These are phyloP conservation scores for carrot (Daucus carota) DNA, from an alignment of 129 eudicot genomes.

Conservation along the genomic window DNA sequence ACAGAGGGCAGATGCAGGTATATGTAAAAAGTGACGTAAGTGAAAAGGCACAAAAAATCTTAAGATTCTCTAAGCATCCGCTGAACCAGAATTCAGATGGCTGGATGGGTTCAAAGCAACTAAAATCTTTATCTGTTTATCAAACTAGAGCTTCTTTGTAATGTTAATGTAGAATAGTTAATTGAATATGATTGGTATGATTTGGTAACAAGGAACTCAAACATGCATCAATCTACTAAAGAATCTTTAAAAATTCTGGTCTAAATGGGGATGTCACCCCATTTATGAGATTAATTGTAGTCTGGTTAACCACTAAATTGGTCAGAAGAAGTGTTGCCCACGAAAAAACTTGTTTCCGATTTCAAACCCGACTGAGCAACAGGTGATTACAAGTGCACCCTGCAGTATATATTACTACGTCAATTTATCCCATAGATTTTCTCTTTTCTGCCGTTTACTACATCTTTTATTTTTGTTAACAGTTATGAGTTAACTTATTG, in stretches of 20 bases:
- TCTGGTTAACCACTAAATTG: slow-evolving; percentile 44
- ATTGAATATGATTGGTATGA: no score
- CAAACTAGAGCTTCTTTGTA: slow-evolving; percentile 33
- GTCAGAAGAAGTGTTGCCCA: slow-evolving; percentile 13
- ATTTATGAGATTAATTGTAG: slow-evolving; percentile 74
- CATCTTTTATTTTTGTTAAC: no score
- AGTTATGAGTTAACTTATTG: no score
- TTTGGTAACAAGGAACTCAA: slow-evolving; percentile 59
- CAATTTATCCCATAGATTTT: background rate
- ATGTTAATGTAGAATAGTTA: background rate
- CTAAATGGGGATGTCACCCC: slow-evolving; percentile 61
- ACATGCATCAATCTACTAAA: slow-evolving; percentile 56
- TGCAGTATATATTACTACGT: background rate
- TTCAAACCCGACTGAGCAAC: slow-evolving; percentile 80
- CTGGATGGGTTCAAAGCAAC: slow-evolving; percentile 84
- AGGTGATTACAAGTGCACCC: slow-evolving; percentile 35
- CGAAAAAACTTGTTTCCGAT: slow-evolving; percentile 59
- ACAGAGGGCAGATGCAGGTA: slow-evolving; percentile 32
- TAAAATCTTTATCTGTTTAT: no score
- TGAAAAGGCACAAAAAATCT: no score
- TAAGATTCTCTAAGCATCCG: slow-evolving; percentile 64
- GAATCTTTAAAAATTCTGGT: slow-evolving; percentile 67
- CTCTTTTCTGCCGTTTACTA: background rate
- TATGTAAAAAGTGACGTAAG: slow-evolving; percentile 60
- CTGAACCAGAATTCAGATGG: slow-evolving; percentile 90